Evolutionary conservation across 1,139 yeast genomes (phyloP), one percentile per base, ranked within the genome.

Genomic region (Suhomyces maxii): DNA sequence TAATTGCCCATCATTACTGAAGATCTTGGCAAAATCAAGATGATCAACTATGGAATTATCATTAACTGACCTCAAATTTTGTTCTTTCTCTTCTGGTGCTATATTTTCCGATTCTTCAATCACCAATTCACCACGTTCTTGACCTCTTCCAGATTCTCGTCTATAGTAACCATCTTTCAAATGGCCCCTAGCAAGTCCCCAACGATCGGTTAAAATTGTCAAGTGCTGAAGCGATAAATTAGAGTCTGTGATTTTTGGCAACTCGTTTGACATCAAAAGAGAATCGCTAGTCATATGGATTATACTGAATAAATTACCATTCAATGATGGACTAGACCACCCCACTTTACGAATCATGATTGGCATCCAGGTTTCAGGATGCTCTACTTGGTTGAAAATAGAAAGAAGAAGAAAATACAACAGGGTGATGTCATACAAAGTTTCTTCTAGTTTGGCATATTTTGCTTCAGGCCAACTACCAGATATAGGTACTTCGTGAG

Each of bases 391-490:
- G 45, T 69, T 60, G 38, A 70, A 54, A 6, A 67, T 55, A 2
- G 58, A 37, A 31, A 63, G 57, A 8, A 69, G 49, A 37, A 63
- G 49, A 37, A 56, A 61, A 46, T 69, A 69, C 28, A 69, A 52
- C 52, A 62, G 71, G 4, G 64, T 52, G 3, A 68, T 54, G 46
- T 69, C 72, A 23, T 62, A 59, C 8, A 68, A 48, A n/a, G 59
- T 53, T 6, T 47, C 47, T 41, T 61, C 68, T 9, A 71, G 51
- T 42, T 57, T 56, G 14, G 44, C 44, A 47, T 70, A 70, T 38
- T 63, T 67, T 12, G 53, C 52, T 30, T 56, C 58, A 0, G 76
- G 76, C 75, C 75, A 71, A n/a, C 54, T 43, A 0, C 76, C 76
- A 2, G 64, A 53, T 8, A 70, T 41, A 0, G 71, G 67, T 8